Percentiles rank a stretch among this genome's conserved stretches.
Evolutionary conservation across 495 filamentous ascomycete species (phyloP).

Genomic region (Penicillium verhagenii): DNA sequence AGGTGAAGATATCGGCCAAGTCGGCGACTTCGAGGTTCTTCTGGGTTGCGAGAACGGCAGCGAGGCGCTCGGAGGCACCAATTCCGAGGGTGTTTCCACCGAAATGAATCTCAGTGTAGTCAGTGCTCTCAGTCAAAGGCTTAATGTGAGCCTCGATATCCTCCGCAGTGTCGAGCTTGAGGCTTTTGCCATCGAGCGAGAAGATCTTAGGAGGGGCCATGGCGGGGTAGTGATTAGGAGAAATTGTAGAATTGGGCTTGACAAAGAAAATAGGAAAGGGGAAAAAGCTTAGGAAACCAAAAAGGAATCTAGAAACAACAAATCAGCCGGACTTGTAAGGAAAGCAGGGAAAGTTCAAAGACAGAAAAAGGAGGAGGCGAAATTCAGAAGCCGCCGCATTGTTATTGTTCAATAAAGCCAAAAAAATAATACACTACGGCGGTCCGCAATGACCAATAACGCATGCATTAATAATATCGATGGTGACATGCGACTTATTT

Average conservation of each 20-base stretch:
- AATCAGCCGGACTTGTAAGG: slow-evolving; percentile 2
- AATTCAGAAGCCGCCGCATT: slow-evolving; percentile 11
- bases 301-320: neutral
- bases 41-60: slow-evolving; percentile 74
- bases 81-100: slow-evolving; percentile 90
- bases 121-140: slow-evolving; percentile 63
- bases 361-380: neutral
- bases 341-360: neutral
- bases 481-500: slow-evolving; percentile 12
- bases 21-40: slow-evolving; percentile 81
- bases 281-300: neutral
- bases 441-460: slow-evolving; percentile 13
- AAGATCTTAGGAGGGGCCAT: slow-evolving; percentile 71
- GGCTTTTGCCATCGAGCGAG: slow-evolving; percentile 82
- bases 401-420: slow-evolving; percentile 26
- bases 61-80: slow-evolving; percentile 79
- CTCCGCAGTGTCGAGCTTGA: slow-evolving; percentile 84
- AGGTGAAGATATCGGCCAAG: slow-evolving; percentile 95
- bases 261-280: neutral
- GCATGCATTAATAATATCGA: slow-evolving; percentile 33
- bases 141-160: slow-evolving; percentile 86
- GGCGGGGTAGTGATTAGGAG: slow-evolving; percentile 35
- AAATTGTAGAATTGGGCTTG: slow-evolving; percentile 1
- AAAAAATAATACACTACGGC: slow-evolving; percentile 28
- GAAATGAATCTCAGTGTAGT: slow-evolving; percentile 80